Evolutionary conservation across 2,329 filamentous ascomycete genomes (phyloP).

Genomic region (Trichoderma simmonsii): DNA sequence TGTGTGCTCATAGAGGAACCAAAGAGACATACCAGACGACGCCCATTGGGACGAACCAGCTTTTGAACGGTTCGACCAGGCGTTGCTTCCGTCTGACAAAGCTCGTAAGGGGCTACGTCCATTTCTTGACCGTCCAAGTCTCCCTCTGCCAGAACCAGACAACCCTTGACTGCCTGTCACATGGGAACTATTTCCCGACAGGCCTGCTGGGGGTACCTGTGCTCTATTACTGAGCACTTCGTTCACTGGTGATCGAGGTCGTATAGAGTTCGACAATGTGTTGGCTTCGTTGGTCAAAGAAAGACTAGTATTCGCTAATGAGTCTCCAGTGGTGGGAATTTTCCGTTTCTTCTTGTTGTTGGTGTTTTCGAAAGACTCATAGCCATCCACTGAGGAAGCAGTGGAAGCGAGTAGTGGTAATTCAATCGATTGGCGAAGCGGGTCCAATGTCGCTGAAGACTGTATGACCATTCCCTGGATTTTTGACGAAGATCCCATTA

Average conservation of each 20-base stretch:
- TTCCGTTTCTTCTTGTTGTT: conserved; percentile 99
- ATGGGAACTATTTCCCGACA: conserved; percentile 46
- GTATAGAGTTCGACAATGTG: conserved; percentile 27
- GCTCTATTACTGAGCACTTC: conserved; percentile 30
- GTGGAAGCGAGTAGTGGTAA: conserved; percentile 63
- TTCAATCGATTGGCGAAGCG: conserved; percentile 41
- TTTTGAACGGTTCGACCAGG: conserved; percentile 52
- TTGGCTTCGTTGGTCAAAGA: conserved; percentile 41
- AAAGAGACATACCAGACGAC: conserved; percentile 44
- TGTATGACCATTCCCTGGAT: conserved; percentile 42
- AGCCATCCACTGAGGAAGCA: conserved; percentile 74
- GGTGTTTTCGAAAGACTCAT: conserved; percentile 96
- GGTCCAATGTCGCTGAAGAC: conserved; percentile 44
- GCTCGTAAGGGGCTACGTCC: conserved; percentile 61
- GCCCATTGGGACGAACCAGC: conserved; percentile 44
- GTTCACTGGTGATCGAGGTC: conserved; percentile 27
- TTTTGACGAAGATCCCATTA: conserved; percentile 47
- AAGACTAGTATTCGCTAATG: conserved; percentile 47
- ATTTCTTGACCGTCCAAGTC: conserved; percentile 67
- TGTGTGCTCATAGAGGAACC: not conserved
- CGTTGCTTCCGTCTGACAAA: conserved; percentile 56
- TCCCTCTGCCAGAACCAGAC: conserved; percentile 79
- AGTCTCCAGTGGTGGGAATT: conserved; percentile 83
- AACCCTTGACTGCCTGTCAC: conserved; percentile 57
- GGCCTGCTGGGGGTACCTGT: conserved; percentile 27